Base-by-base conservation (phyloP, 441 rosid genomes). In the Kokia cookei region DNA sequence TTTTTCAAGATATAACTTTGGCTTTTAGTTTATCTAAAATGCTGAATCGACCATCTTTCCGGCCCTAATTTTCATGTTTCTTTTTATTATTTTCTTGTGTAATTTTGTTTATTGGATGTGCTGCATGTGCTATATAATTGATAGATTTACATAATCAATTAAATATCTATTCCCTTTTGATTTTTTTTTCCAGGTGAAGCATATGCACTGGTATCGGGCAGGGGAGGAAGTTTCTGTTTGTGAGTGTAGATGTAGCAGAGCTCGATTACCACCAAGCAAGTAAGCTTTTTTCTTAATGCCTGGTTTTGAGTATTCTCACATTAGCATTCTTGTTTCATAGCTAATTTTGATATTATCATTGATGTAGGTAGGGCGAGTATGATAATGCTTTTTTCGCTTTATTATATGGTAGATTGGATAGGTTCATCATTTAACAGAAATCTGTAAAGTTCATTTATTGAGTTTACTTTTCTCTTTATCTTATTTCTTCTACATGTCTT, bases 181-280 rank as follows among this genome's bases (percentile, higher is more conserved):
- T 42, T 55, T 55, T 54, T 68, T 37, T 11, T 67, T 72, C 71
- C 86, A 95, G 99, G 99, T 95, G 76, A 93, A 93, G 84, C 98
- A 93, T 84, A 77, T 95, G 92, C 94, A 95, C 77, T 95, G 97
- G 97, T 93, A 89, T 86, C 80, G 71, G 65, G 76, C 89, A 66
- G 89, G 87, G 67, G 92, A 89, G 69, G 79, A 89, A 82, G 87
- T 90, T 79, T 90, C 97, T 64, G 57, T 88, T 71, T 93, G 97
- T 71, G 99, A 95, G 77, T 95, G 99, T 79, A 85, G 98, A 84
- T 88, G 95, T 85, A 88, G 88, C 75, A 86, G 95, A 87, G 97
- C 98, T 50, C 85, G 84, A 69, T 76, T 95, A 74, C 99, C 98
- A 58, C 92, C 99, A 75, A 95, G 98, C 98, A 95, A 81, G 99